A percentile compares a stretch with the other conserved stretches of the same genome.
Evolutionary conservation across 352 stramenopile genomes (phyloP).

Genomic region (Pythium pectinolyticum): DNA sequence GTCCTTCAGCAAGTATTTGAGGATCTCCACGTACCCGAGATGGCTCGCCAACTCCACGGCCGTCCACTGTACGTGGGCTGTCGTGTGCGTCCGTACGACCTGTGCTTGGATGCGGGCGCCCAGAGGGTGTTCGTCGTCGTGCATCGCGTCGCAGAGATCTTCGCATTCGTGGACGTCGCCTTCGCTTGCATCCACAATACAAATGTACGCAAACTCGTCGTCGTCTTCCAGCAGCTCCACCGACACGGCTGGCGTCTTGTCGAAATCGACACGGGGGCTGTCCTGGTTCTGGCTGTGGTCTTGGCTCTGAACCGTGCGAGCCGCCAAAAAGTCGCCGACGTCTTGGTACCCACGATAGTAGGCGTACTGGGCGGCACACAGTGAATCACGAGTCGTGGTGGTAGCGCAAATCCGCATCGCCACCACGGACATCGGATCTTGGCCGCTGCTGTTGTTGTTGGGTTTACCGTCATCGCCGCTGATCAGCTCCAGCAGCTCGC

Average conservation of each 20-base stretch:
- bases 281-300: neutral
- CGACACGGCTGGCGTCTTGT: neutral
- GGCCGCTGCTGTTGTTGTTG: no score
- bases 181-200: neutral
- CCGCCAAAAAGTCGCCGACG: conserved; percentile 18
- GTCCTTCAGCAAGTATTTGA: conserved; percentile 12
- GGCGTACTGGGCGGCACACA: conserved; percentile 21
- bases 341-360: conserved; percentile 23
- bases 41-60: conserved; percentile 9
- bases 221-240: neutral
- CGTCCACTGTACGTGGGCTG: neutral
- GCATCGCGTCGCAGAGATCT: neutral
- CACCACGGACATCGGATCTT: conserved; percentile 16
- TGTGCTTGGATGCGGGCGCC: neutral
- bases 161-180: neutral
- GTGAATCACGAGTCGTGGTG: neutral
- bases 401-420: conserved; percentile 1
- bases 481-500: neutral
- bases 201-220: neutral
- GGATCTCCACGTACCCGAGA: conserved; percentile 7
- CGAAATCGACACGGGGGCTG: no score
- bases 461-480: neutral
- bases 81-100: neutral
- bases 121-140: neutral
- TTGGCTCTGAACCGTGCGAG: neutral